phyloP scores from a whole-genome alignment of 306 rosid species.

The Castanea mollissima region DNA sequence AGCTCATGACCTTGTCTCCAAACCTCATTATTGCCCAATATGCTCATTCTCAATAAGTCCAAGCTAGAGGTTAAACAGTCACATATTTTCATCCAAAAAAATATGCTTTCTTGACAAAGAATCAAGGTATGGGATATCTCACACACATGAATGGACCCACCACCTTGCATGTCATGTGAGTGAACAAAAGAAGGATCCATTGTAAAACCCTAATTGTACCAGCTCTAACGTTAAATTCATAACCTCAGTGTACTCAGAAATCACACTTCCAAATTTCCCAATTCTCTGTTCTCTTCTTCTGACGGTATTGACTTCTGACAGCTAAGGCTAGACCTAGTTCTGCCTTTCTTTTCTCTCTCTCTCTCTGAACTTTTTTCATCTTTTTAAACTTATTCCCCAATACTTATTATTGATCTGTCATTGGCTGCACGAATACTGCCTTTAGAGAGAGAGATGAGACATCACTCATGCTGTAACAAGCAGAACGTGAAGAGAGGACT shows the following conservation, averaged over 20 bases:
- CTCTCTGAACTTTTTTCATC: background rate
- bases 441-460: constrained; percentile 45
- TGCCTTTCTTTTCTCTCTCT: background rate
- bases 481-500: constrained; percentile 97
- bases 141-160: constrained; percentile 1
- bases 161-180: constrained; percentile 34
- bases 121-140: background rate
- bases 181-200: constrained; percentile 29
- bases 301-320: constrained; percentile 4
- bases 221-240: constrained; percentile 7
- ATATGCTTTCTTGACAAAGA: background rate
- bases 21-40: background rate
- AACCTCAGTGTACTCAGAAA: constrained; percentile 31
- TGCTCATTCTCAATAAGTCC: background rate
- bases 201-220: constrained; percentile 10
- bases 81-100: too few relatives aligned
- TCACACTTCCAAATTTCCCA: constrained; percentile 24
- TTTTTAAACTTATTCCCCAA: constrained; percentile 1
- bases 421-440: background rate
- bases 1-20: background rate
- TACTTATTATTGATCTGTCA: too few relatives aligned
- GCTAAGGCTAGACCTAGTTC: background rate
- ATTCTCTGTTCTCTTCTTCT: constrained; percentile 14
- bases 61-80: background rate
- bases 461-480: constrained; percentile 94